Evolutionary conservation across 75 land plant species (phyloP).

Genomic region (Selaginella moellendorffii): DNA sequence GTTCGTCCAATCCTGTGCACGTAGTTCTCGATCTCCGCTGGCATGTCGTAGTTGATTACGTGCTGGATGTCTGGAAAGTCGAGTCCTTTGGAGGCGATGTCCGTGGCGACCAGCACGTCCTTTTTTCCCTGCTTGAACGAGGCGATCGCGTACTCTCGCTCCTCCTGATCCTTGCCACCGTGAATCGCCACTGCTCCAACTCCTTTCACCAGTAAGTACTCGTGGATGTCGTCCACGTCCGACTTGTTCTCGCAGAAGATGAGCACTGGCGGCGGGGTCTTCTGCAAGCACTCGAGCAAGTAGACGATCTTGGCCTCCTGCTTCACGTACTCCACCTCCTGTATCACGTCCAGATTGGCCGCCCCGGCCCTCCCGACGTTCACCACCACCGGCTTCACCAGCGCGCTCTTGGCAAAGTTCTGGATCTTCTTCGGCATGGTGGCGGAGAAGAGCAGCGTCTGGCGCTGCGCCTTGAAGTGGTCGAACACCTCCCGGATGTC

Average conservation of each 20-base stretch:
- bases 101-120: conserved; percentile 7
- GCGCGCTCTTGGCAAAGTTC: conserved; percentile 3
- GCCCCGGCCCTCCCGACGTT: conserved; percentile 6
- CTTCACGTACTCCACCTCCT: conserved; percentile 8
- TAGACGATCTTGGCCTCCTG: conserved; percentile 5
- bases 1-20: conserved; percentile 8
- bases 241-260: conserved; percentile 8
- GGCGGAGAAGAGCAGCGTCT: conserved; percentile 7
- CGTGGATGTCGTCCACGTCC: conserved; percentile 4
- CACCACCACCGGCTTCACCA: conserved; percentile 8
- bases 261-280: conserved; percentile 1
- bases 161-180: conserved; percentile 5
- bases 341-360: conserved; percentile 6
- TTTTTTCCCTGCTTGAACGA: conserved; percentile 2
- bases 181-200: neutral
- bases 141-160: conserved; percentile 3
- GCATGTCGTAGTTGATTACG: conserved; percentile 9
- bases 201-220: conserved; percentile 3
- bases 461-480: conserved; percentile 5
- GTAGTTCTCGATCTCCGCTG: conserved; percentile 6
- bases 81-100: conserved; percentile 1
- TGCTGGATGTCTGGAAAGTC: conserved; percentile 5
- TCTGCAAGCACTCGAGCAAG: conserved; percentile 1
- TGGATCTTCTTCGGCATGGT: conserved; percentile 10
- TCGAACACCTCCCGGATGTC: neutral